Percentiles rank a stretch among this genome's conserved stretches.
Conservation (phyloP, 768 basidiomycete genomes). For the Boletus vinaceobasis region DNA sequence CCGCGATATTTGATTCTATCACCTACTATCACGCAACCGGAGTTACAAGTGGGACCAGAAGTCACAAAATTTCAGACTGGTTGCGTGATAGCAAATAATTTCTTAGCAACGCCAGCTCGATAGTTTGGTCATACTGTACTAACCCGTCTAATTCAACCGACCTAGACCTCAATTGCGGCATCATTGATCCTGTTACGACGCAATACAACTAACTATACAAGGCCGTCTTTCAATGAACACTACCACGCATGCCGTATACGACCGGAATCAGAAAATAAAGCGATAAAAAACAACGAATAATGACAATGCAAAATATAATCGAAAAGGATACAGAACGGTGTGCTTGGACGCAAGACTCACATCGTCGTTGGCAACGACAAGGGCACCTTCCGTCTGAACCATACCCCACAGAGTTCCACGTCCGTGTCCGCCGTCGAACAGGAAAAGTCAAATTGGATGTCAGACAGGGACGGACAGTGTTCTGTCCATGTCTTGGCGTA, state of each 20-base stretch:
- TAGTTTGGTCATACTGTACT: no score
- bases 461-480: slow-evolving; percentile 23
- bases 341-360: background rate
- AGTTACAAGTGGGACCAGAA: no score
- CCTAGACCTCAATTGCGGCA: background rate
- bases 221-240: background rate
- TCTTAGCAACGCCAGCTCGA: no score
- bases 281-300: background rate
- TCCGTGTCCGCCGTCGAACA: slow-evolving; percentile 24
- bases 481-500: slow-evolving; percentile 31
- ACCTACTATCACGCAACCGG: no score
- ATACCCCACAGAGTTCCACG: slow-evolving; percentile 30
- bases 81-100: no score
- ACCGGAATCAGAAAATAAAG: no score
- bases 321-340: background rate
- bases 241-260: background rate
- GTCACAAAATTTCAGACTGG: no score
- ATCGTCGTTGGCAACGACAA: background rate
- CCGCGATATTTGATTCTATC: no score
- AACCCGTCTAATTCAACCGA: no score
- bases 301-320: background rate
- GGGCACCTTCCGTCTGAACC: slow-evolving; percentile 26
- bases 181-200: background rate
- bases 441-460: slow-evolving; percentile 32
- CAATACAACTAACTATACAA: background rate